Evolutionary conservation across 495 filamentous ascomycete species (phyloP).

Genomic region (Thozetella sp.): DNA sequence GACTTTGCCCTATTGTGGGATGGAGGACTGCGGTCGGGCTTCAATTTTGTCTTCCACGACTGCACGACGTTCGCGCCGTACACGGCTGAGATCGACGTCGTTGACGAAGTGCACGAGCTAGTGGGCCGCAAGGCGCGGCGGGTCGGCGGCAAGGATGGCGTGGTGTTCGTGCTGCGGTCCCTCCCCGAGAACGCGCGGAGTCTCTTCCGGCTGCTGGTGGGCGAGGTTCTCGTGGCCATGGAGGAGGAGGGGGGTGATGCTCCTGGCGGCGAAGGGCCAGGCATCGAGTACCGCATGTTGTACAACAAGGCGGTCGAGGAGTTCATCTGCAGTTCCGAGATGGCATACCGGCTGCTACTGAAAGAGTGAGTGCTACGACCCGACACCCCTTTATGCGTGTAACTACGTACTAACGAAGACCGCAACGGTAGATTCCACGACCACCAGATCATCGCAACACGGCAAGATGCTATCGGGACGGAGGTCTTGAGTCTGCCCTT

Average conservation of each 20-base stretch:
- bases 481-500: slow-evolving; percentile 87
- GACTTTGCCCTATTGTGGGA: slow-evolving; percentile 91
- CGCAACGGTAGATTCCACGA: slow-evolving; percentile 72
- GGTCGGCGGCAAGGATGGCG: slow-evolving; percentile 87
- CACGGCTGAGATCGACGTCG: slow-evolving; percentile 72
- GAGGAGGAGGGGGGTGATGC: slow-evolving; percentile 47
- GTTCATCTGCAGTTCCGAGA: slow-evolving; percentile 95
- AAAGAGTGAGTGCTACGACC: slow-evolving; percentile 68
- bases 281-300: slow-evolving; percentile 84
- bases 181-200: slow-evolving; percentile 89
- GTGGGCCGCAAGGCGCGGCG: slow-evolving; percentile 82
- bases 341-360: slow-evolving; percentile 88
- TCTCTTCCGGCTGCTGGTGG: slow-evolving; percentile 80
- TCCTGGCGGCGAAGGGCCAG: slow-evolving; percentile 45
- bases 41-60: slow-evolving; percentile 91
- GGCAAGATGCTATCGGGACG: slow-evolving; percentile 80
- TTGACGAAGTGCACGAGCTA: slow-evolving; percentile 84
- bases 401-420: slow-evolving; percentile 20
- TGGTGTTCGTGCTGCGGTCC: slow-evolving; percentile 85
- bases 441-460: slow-evolving; percentile 91
- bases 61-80: slow-evolving; percentile 85
- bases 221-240: slow-evolving; percentile 76
- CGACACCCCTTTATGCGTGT: background rate
- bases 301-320: slow-evolving; percentile 96
- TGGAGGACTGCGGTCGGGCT: slow-evolving; percentile 71